A percentile compares a stretch with the other conserved stretches of the same genome.
Conservation (phyloP, 164 flowering plant species). For the Stephania cephalantha region DNA sequence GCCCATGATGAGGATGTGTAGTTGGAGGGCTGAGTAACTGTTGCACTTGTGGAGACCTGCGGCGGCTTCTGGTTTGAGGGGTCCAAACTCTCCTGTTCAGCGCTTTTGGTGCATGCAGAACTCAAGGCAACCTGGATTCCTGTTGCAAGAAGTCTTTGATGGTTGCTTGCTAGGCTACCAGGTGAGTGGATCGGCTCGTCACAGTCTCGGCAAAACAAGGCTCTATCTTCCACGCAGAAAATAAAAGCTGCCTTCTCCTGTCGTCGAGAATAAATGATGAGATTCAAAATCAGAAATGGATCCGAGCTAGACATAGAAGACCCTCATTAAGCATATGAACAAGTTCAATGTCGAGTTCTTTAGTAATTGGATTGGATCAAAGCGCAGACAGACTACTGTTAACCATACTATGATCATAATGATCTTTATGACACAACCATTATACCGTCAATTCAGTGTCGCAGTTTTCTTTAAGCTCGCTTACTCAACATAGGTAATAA, state of each 20-base stretch:
- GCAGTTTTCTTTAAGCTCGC: background rate
- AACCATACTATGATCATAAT: background rate
- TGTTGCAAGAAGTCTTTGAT: conserved; percentile 82
- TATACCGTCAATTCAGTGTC: background rate
- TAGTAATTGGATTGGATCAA: background rate
- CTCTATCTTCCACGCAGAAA: conserved; percentile 97
- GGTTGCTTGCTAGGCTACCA: conserved; percentile 62
- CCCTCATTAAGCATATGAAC: background rate
- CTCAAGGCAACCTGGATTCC: conserved; percentile 77
- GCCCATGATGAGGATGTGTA: conserved; percentile 57
- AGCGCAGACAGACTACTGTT: background rate
- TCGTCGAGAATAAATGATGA: background rate
- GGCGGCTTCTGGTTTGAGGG: conserved; percentile 48
- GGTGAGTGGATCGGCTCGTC: conserved; percentile 81
- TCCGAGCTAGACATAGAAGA: background rate
- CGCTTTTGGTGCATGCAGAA: conserved; percentile 38
- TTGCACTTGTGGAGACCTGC: conserved; percentile 20
- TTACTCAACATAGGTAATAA: background rate
- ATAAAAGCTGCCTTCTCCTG: conserved; percentile 95
- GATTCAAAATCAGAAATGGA: background rate
- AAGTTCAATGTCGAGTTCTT: background rate
- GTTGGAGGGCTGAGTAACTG: conserved; percentile 30
- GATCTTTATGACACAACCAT: background rate
- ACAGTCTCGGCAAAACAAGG: conserved; percentile 85
- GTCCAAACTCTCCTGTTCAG: conserved; percentile 30